These are phyloP conservation scores for Mycogone perniciosa DNA, from an alignment of 2,329 filamentous ascomycete genomes.

Conservation along the genomic window DNA sequence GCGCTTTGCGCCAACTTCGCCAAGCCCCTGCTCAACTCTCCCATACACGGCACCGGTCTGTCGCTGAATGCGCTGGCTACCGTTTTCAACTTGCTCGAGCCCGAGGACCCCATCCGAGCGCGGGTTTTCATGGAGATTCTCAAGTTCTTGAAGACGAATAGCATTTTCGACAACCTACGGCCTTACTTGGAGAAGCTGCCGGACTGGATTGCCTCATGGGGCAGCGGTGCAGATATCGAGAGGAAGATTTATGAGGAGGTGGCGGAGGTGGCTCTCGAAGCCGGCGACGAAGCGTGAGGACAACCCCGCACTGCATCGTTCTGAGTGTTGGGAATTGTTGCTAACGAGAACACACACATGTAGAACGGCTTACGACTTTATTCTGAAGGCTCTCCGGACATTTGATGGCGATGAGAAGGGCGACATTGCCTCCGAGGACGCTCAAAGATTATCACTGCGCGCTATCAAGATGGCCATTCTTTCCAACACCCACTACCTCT, in stretches of 20 bases:
- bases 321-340: background rate
- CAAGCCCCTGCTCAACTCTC: conserved; percentile 79
- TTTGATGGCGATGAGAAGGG: conserved; percentile 51
- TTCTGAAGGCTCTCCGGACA: conserved; percentile 55
- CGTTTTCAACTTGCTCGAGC: conserved; percentile 87
- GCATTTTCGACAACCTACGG: conserved; percentile 77
- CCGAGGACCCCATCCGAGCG: conserved; percentile 72
- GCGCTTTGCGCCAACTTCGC: conserved; percentile 84
- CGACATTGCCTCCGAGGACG: conserved; percentile 52
- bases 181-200: conserved; percentile 79
- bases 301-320: background rate
- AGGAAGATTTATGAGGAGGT: conserved; percentile 81
- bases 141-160: conserved; percentile 67
- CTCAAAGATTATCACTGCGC: conserved; percentile 53
- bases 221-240: conserved; percentile 71
- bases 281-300: conserved; percentile 68
- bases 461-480: conserved; percentile 49
- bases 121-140: conserved; percentile 88
- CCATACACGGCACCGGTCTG: conserved; percentile 75
- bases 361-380: conserved; percentile 60
- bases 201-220: conserved; percentile 77
- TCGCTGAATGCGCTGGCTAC: conserved; percentile 88
- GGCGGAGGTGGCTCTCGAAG: conserved; percentile 71
- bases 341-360: background rate
- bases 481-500: conserved; percentile 56